Conservation (phyloP, 2,329 filamentous ascomycete genomes). For the Fusarium sambucinum region DNA sequence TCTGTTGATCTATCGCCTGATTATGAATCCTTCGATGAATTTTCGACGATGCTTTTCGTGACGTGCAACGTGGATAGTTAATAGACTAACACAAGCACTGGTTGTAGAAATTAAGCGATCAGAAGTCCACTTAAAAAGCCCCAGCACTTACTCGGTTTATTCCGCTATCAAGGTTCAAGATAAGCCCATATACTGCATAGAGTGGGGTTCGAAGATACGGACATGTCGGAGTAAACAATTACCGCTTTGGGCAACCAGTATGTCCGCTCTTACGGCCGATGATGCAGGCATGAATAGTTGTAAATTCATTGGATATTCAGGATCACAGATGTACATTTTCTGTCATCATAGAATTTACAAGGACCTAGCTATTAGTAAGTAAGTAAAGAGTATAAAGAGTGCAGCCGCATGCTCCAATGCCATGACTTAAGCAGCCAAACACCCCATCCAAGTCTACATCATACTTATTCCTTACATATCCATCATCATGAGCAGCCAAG, state of each 20-base stretch:
- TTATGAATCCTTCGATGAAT: not conserved
- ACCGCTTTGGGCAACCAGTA: slow-evolving; percentile 21
- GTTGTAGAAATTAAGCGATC: no score
- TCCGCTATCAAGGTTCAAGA: no score
- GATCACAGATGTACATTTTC: not conserved
- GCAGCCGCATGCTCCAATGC: not conserved
- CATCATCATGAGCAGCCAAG: slow-evolving; percentile 1
- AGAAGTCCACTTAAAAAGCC: no score
- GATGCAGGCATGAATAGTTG: not conserved
- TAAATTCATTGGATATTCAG: not conserved
- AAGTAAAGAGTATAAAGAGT: not conserved
- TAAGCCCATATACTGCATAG: no score
- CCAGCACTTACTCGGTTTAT: no score
- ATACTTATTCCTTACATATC: not conserved
- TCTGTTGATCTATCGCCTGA: not conserved
- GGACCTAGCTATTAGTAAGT: rapidly evolving
- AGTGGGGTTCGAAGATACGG: no score
- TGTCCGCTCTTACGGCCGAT: slow-evolving; percentile 1
- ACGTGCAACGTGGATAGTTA: no score
- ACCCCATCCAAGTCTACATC: not conserved
- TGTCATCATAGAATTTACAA: no score
- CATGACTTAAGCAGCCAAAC: not conserved
- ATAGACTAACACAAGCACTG: no score
- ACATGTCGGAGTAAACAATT: slow-evolving; percentile 21
- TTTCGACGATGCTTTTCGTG: no score